A percentile compares a stretch with the other conserved stretches of the same genome.
phyloP scores from a whole-genome alignment of 2,329 filamentous ascomycete genomes.

The Parastagonospora nodorum region DNA sequence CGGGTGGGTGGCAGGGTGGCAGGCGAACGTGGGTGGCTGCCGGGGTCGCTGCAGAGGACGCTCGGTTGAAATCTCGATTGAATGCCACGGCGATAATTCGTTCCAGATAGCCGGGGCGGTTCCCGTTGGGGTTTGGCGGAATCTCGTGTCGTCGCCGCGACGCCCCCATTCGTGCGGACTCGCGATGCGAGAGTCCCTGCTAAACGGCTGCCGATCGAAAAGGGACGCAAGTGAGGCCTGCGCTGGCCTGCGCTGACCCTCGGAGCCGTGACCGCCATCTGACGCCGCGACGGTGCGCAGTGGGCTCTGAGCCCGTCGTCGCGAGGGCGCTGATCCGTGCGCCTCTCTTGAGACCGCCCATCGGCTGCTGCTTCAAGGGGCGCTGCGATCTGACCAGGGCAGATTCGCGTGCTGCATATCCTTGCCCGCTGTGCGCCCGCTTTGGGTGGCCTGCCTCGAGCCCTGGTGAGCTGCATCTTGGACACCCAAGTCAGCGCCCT shows the following conservation, averaged over 20 bases:
- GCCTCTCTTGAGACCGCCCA: neutral
- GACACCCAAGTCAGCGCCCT: constrained; percentile 14
- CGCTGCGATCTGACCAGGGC: constrained; percentile 23
- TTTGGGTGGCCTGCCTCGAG: constrained; percentile 12
- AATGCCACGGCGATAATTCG: constrained; percentile 25
- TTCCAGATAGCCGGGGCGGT: constrained; percentile 20
- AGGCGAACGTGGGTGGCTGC: constrained; percentile 18
- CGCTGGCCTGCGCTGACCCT: constrained; percentile 5
- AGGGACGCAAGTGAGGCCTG: constrained; percentile 1
- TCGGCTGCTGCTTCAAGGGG: constrained; percentile 12
- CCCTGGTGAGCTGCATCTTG: constrained; percentile 16
- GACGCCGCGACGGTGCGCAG: neutral
- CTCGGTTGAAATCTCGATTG: constrained; percentile 35
- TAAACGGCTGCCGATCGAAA: constrained; percentile 31
- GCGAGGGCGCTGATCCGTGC: constrained; percentile 8
- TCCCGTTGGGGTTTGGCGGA: constrained; percentile 15
- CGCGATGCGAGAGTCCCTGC: constrained; percentile 25
- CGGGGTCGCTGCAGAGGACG: constrained; percentile 13
- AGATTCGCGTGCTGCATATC: constrained; percentile 26
- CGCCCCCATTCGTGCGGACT: constrained; percentile 26
- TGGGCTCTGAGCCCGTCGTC: neutral
- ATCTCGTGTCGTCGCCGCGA: constrained; percentile 28
- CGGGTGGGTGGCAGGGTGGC: constrained; percentile 15
- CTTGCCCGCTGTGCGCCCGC: constrained; percentile 18
- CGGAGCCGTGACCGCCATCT: constrained; percentile 18